phyloP scores from a whole-genome alignment of 2,329 filamentous ascomycete species.

The Elsinoe arachidis region DNA sequence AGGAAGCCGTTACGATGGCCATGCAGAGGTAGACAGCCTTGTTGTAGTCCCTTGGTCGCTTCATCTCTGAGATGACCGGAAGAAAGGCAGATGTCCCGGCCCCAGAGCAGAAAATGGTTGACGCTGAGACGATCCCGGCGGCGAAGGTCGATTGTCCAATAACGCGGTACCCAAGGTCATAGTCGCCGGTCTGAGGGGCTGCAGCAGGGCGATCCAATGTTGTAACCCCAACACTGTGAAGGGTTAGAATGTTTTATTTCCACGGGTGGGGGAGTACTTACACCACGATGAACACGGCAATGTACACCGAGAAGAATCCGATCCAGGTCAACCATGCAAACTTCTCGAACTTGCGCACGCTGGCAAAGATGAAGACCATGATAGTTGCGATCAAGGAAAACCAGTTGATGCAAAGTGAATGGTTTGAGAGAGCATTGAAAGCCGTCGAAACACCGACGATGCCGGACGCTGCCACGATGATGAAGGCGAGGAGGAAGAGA shows the following conservation, averaged over 20 bases:
- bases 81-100: constrained; percentile 54
- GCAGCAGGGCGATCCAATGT: constrained; percentile 50
- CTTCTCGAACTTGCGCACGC: constrained; percentile 51
- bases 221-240: constrained; percentile 40
- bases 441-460: constrained; percentile 52
- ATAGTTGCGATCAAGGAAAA: constrained; percentile 47
- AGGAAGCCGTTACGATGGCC: constrained; percentile 48
- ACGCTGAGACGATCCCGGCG: constrained; percentile 48
- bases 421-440: constrained; percentile 51
- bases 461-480: constrained; percentile 48
- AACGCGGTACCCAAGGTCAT: constrained; percentile 50
- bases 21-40: constrained; percentile 54
- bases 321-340: constrained; percentile 55
- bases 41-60: constrained; percentile 48
- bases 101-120: constrained; percentile 52
- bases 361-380: constrained; percentile 42
- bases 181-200: constrained; percentile 51
- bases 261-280: background rate
- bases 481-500: constrained; percentile 50
- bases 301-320: constrained; percentile 51
- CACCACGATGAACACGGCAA: constrained; percentile 39
- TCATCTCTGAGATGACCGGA: constrained; percentile 59
- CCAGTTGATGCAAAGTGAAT: constrained; percentile 52
- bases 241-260: background rate
- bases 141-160: constrained; percentile 51